Evolutionary conservation across 345 rosid genomes (phyloP).

Genomic region (Boechera retrofracta): DNA sequence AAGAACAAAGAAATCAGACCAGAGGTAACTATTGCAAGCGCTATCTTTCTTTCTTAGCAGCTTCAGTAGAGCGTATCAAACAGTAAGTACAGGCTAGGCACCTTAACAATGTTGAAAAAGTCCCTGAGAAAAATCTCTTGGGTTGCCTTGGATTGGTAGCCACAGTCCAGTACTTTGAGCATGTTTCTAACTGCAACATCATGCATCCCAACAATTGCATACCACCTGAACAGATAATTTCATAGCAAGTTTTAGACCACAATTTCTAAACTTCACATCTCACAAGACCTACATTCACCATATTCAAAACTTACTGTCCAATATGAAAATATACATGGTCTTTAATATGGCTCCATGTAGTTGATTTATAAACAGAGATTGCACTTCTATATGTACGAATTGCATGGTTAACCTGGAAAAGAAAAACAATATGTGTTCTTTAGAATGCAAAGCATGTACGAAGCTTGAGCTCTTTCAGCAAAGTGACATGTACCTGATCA

Average conservation of each 20-base stretch:
- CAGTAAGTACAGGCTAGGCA: constrained; percentile 36
- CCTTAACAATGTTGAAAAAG: constrained; percentile 89
- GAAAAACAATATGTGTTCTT: constrained; percentile 31
- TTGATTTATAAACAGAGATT: constrained; percentile 80
- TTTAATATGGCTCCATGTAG: constrained; percentile 88
- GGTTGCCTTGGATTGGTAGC: constrained; percentile 84
- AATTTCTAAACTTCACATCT: constrained; percentile 17
- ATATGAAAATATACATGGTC: constrained; percentile 95
- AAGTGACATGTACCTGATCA: constrained; percentile 77
- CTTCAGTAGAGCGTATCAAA: constrained; percentile 17
- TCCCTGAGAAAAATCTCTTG: constrained; percentile 88
- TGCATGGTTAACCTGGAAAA: constrained; percentile 85
- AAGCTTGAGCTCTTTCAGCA: constrained; percentile 33
- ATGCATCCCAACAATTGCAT: constrained; percentile 84
- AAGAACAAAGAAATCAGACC: constrained; percentile 24
- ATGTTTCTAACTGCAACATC: constrained; percentile 82
- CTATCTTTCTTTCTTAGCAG: constrained; percentile 27
- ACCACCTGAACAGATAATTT: constrained; percentile 68
- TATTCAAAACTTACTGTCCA: constrained; percentile 79
- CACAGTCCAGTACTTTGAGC: constrained; percentile 84
- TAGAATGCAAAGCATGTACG: constrained; percentile 36
- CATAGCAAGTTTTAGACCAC: constrained; percentile 27
- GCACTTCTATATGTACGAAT: constrained; percentile 91
- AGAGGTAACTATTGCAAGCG: constrained; percentile 8
- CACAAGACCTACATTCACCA: constrained; percentile 29